A percentile compares a stretch with the other conserved stretches of the same genome.
phyloP scores from a whole-genome alignment of 371 early-diverging fungal genomes.

The Rhizopus sp. region DNA sequence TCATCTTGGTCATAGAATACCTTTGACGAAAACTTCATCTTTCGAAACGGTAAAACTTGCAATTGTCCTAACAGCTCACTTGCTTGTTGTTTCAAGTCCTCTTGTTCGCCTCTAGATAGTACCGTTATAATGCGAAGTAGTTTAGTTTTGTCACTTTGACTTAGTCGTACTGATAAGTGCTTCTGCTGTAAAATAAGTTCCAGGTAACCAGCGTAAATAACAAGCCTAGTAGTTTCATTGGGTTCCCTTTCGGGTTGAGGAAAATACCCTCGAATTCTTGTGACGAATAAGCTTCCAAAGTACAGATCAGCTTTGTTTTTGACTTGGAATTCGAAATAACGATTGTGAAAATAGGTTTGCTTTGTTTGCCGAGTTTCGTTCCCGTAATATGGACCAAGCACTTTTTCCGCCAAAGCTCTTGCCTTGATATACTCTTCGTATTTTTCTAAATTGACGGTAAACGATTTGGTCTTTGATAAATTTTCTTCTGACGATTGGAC shows the following conservation, averaged over 20 bases:
- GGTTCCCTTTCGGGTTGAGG: no score
- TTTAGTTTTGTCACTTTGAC: no score
- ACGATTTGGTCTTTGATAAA: neutral
- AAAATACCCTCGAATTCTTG: neutral
- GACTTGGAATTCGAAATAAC: neutral
- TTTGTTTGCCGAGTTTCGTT: neutral
- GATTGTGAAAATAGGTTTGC: constrained; percentile 2
- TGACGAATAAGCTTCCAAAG: neutral
- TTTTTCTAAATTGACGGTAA: neutral
- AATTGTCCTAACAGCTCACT: neutral
- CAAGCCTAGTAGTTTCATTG: no score
- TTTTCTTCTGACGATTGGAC: neutral
- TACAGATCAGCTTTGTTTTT: neutral
- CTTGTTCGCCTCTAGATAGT: no score
- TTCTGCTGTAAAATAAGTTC: no score
- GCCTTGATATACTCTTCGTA: neutral
- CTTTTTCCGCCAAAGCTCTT: neutral
- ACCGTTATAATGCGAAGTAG: no score
- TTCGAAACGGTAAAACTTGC: constrained; percentile 5
- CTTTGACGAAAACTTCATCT: constrained; percentile 3
- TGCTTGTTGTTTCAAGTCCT: no score
- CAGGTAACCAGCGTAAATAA: no score
- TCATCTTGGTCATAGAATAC: constrained; percentile 3
- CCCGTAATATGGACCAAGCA: neutral
- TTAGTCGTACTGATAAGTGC: no score